phyloP scores from a whole-genome alignment of 2,329 filamentous ascomycete species.

The Achaetomium macrosporum region DNA sequence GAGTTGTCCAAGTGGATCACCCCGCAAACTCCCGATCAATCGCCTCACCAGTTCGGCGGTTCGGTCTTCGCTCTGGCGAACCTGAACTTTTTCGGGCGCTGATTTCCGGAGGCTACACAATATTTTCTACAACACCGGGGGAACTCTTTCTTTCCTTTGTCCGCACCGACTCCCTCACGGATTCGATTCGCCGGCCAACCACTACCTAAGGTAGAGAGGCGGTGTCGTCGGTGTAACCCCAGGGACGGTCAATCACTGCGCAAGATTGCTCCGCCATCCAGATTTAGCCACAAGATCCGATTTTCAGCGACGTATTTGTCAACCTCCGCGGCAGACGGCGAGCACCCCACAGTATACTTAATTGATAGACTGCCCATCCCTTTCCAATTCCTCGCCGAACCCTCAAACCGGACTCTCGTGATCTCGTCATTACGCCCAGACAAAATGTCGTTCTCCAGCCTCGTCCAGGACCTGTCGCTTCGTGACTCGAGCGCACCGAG shows the following conservation, averaged over 20 bases:
- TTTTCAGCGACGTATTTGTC: background rate
- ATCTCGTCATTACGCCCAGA: background rate
- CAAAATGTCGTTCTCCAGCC: slow-evolving; percentile 61
- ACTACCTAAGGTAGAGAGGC: background rate
- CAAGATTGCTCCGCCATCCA: background rate
- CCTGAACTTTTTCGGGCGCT: slow-evolving; percentile 1
- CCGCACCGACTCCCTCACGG: background rate
- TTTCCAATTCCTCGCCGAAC: background rate
- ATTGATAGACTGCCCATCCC: background rate
- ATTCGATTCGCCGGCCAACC: background rate
- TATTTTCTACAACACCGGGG: too few relatives aligned
- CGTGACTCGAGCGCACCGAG: slow-evolving; percentile 47
- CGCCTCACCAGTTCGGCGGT: slow-evolving; percentile 3
- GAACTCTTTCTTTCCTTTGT: background rate
- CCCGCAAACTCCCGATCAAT: slow-evolving; percentile 16
- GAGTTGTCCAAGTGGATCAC: slow-evolving; percentile 5
- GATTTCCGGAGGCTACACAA: slow-evolving; percentile 3
- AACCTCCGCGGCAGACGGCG: background rate
- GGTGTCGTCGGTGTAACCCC: background rate
- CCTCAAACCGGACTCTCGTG: background rate
- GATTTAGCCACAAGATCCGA: background rate
- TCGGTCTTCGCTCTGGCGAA: background rate
- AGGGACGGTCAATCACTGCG: background rate
- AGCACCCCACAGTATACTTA: background rate
- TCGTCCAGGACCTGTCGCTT: slow-evolving; percentile 59